phyloP scores from a whole-genome alignment of 352 stramenopile species.

The Thraustochytrium striatum region DNA sequence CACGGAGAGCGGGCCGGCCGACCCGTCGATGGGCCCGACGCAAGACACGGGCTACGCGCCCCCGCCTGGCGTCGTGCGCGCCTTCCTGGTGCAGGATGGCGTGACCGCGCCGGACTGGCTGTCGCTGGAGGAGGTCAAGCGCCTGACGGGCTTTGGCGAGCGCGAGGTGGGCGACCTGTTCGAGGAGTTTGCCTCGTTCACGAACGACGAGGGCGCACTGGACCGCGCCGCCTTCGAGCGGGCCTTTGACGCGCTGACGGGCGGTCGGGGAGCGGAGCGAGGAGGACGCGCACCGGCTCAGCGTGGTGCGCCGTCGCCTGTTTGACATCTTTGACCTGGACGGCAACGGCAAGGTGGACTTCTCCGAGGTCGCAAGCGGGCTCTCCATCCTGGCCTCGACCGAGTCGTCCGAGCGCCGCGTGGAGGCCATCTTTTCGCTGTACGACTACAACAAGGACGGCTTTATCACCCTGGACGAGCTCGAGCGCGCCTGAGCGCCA shows the following conservation, averaged over 20 bases:
- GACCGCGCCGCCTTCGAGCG: neutral
- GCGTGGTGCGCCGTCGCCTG: conserved; percentile 3
- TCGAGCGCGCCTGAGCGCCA: conserved; percentile 18
- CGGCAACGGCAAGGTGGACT: conserved; percentile 36
- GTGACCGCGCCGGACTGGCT: conserved; percentile 19
- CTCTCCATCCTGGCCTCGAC: neutral
- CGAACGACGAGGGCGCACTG: conserved; percentile 31
- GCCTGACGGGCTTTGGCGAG: conserved; percentile 26
- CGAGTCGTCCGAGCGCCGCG: neutral
- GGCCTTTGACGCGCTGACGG: neutral
- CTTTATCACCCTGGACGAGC: conserved; percentile 8
- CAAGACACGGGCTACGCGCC: too few species aligned
- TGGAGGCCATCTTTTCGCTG: conserved; percentile 30
- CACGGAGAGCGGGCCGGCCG: neutral
- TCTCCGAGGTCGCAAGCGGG: conserved; percentile 11
- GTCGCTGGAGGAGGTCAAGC: conserved; percentile 19
- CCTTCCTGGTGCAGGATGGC: neutral
- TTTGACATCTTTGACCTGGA: conserved; percentile 32
- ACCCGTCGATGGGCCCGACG: neutral
- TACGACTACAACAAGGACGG: conserved; percentile 36
- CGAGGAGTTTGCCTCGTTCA: conserved; percentile 16
- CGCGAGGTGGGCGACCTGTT: neutral
- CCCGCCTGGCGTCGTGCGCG: neutral
- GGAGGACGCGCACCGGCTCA: conserved; percentile 1
- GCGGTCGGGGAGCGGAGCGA: neutral